Base-by-base conservation (phyloP, 2,329 filamentous ascomycete species). In the Botryotinia narcissicola region DNA sequence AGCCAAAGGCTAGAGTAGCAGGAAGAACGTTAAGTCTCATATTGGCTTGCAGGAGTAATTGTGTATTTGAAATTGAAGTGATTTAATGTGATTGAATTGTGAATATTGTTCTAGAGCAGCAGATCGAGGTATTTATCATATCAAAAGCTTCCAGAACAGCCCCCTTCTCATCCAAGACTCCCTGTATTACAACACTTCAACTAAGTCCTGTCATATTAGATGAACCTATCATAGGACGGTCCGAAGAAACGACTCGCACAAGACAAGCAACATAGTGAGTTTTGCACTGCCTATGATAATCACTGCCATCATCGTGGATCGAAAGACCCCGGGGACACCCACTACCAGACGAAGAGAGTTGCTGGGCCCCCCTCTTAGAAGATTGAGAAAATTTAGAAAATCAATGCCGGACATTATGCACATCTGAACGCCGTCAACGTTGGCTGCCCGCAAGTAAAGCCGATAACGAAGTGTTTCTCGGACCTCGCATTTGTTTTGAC, bases 21-120 rank as follows among this genome's bases (percentile, higher is more conserved):
- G 69, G 40, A 63, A 64, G 42, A 22, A 71, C 22, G 42, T 48
- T 71, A 5, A 71, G 18, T 44, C 48, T 63, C 69, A 71, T 71
- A 12, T 71, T 71, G 32, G 29, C n/a, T 51, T 25, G 14, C 7
- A 7, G 20, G 1, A 29, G 29, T 48, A 14, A 48, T 22, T n/a
- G 1, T 40, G 29, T 54, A 25, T 40, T 32, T 63, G 32, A 22
- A 22, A 40, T 20, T 37, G 16, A 20, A 37, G 18, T 61, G 9
- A 3, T 22, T 37, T 35, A 25, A 35, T 22, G 40, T 46, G 29
- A 63, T 22, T 63, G 42, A 63, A 14, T 4, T 62, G 14, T 35
- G 16, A 35, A 1, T 44, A 48, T 60, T 29, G 9, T 22, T 18
- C 16, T 3, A 10, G 3, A 62, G 22, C 29, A 70, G 42, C 44